Percentiles rank a stretch among this genome's conserved stretches.
Conservation (phyloP, 129 eudicot genomes). For the Artemisia argyi region DNA sequence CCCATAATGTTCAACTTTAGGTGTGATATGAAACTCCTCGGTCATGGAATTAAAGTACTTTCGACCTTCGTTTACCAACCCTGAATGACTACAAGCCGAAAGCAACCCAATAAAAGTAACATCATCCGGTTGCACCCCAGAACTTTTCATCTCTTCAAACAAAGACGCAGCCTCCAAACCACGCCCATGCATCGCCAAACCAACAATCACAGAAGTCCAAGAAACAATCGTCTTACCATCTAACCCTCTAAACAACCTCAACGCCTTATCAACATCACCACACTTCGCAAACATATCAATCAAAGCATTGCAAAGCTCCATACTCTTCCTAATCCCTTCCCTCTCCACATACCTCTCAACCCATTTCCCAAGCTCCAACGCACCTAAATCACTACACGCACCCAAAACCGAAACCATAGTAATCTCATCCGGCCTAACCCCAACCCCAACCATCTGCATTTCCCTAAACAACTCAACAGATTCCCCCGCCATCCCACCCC, state of each 20-base stretch:
- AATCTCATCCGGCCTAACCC: slow-evolving; percentile 57
- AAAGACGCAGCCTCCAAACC: slow-evolving; percentile 66
- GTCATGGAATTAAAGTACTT: slow-evolving; percentile 53
- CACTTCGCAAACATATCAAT: slow-evolving; percentile 86
- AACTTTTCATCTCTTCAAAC: slow-evolving; percentile 55
- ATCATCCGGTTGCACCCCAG: slow-evolving; percentile 56
- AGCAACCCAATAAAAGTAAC: slow-evolving; percentile 80
- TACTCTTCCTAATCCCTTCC: slow-evolving; percentile 47
- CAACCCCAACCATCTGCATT: slow-evolving; percentile 63
- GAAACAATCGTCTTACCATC: slow-evolving; percentile 50
- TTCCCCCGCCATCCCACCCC: slow-evolving; percentile 51
- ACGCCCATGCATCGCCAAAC: slow-evolving; percentile 82
- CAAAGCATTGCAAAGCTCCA: slow-evolving; percentile 62
- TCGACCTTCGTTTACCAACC: slow-evolving; percentile 67
- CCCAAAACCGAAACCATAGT: slow-evolving; percentile 69
- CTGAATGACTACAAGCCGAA: slow-evolving; percentile 86
- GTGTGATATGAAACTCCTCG: slow-evolving; percentile 39
- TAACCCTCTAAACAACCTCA: slow-evolving; percentile 50
- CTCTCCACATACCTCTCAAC: slow-evolving; percentile 54
- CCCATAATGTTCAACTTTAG: slow-evolving; percentile 82
- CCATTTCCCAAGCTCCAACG: slow-evolving; percentile 80
- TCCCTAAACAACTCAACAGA: slow-evolving; percentile 66
- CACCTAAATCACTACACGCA: slow-evolving; percentile 76
- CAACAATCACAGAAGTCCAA: slow-evolving; percentile 81
- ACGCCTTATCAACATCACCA: slow-evolving; percentile 68